These are phyloP conservation scores for Sanghuangporus sanghuang DNA, from an alignment of 1,284 basidiomycete species.

Conservation along the genomic window DNA sequence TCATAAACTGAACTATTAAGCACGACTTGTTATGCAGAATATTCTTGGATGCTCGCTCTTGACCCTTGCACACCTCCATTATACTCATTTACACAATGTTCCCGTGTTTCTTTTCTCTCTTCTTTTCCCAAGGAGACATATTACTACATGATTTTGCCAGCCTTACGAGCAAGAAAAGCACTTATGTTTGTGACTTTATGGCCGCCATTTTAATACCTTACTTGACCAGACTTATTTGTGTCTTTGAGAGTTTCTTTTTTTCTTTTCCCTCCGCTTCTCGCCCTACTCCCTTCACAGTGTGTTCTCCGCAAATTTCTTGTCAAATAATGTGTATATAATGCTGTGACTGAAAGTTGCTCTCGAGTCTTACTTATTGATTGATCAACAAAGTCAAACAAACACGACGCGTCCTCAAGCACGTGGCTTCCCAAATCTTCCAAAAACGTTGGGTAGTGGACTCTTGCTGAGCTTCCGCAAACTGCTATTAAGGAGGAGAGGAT, in stretches of 20 bases:
- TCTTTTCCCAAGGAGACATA: neutral
- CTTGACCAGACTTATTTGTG: neutral
- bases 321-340: neutral
- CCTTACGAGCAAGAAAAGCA: slow-evolving; percentile 11
- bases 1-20: neutral
- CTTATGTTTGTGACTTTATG: slow-evolving; percentile 4
- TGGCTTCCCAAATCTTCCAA: neutral
- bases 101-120: neutral
- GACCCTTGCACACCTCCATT: slow-evolving; percentile 1
- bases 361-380: neutral
- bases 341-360: neutral
- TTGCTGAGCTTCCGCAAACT: neutral
- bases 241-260: neutral
- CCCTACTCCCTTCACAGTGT: neutral
- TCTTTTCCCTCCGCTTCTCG: neutral
- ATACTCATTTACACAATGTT: neutral
- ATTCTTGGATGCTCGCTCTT: slow-evolving; percentile 15
- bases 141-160: neutral
- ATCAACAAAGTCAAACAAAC: neutral
- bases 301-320: neutral
- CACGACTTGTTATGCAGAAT: slow-evolving; percentile 6
- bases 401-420: neutral
- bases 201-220: neutral
- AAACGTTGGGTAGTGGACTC: neutral
- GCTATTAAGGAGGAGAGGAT: slow-evolving; percentile 23